phyloP scores from a whole-genome alignment of 768 basidiomycete species.

The Suillus paluster region DNA sequence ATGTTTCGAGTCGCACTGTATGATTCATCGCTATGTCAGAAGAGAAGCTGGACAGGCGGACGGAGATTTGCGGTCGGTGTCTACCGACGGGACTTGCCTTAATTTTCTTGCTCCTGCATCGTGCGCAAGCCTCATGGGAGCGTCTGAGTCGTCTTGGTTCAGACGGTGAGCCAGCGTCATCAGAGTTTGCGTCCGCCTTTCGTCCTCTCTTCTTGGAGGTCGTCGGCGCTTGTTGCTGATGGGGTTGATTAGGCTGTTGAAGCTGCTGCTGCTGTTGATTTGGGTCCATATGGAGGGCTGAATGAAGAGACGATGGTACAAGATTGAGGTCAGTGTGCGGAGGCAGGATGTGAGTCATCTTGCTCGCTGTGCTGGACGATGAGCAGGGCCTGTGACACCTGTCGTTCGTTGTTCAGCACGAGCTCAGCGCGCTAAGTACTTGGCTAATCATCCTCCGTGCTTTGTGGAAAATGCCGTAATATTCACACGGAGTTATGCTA shows the following conservation, averaged over 20 bases:
- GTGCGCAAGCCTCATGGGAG: constrained; percentile 90
- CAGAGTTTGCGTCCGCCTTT: constrained; percentile 60
- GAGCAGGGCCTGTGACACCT: constrained; percentile 9
- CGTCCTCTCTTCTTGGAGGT: constrained; percentile 57
- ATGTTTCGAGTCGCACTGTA: constrained; percentile 89
- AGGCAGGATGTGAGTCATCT: constrained; percentile 53
- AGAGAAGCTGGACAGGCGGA: constrained; percentile 44
- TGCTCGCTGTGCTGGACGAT: constrained; percentile 16
- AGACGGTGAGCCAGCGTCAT: constrained; percentile 57
- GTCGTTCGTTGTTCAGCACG: constrained; percentile 23
- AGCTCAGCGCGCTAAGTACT: constrained; percentile 21
- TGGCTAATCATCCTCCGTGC: constrained; percentile 20
- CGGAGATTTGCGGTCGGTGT: constrained; percentile 86
- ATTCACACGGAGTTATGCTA: constrained; percentile 16
- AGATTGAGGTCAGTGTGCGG: constrained; percentile 49
- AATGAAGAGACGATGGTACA: constrained; percentile 56
- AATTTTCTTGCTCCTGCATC: constrained; percentile 96
- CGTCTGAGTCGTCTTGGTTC: constrained; percentile 83
- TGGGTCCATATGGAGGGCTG: constrained; percentile 73
- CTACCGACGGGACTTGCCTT: constrained; percentile 77
- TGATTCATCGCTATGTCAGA: constrained; percentile 31
- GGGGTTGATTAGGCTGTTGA: constrained; percentile 41
- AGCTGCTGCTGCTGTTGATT: constrained; percentile 55
- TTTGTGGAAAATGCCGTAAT: constrained; percentile 29
- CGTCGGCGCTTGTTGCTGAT: constrained; percentile 40